Base-by-base conservation (phyloP, 345 rosid genomes). In the Linum usitatissimum region DNA sequence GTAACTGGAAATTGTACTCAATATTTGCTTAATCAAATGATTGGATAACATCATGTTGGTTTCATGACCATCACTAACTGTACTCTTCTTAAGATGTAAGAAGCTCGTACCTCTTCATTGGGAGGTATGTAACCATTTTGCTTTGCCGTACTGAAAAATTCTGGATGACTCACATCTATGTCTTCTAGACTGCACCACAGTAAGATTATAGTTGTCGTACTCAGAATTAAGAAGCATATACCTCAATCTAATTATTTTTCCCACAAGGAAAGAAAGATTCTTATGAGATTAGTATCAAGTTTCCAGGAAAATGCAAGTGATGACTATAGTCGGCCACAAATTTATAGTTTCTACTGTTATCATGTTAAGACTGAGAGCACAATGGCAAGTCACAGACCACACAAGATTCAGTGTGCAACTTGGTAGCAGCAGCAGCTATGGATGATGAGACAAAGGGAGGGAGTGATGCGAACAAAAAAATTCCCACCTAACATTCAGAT, bases 81-180 rank as follows among this genome's bases (percentile, higher is more conserved):
- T 34, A 34, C 38, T 34, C 38, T 34, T 34, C 38, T 45, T 45
- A 45, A 45, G 51, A 45, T 10, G 51, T 3, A 45, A 48, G 62
- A 56, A 6, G 18, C 17, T 40, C 36, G 18, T 67, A 90, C 97
- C 97, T 90, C 99, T 78, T 79, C 71, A 67, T 84, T 82, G 60
- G 92, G 92, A 80, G 99, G 97, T 72, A 80, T 73, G 54, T 93
- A 93, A 64, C 97, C 94, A 87, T 87, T 87, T 59, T 74, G 84
- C 79, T 90, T 90, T 63, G 94, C 99, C 28, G 97, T 64, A 61
- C 83, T 80, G 67, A 90, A 93, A 73, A 93, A 90, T 3, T 93
- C 96, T 53, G 97, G 97, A 79, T 93, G 99, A 73, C 84, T 90
- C 61, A 90, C 97, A 72, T 92, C 97, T 18, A 83, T 83, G 60